Percentiles rank a stretch among this genome's conserved stretches.
Evolutionary conservation across 2,329 filamentous ascomycete genomes (phyloP).

Genomic region (Ophiostoma australiae): DNA sequence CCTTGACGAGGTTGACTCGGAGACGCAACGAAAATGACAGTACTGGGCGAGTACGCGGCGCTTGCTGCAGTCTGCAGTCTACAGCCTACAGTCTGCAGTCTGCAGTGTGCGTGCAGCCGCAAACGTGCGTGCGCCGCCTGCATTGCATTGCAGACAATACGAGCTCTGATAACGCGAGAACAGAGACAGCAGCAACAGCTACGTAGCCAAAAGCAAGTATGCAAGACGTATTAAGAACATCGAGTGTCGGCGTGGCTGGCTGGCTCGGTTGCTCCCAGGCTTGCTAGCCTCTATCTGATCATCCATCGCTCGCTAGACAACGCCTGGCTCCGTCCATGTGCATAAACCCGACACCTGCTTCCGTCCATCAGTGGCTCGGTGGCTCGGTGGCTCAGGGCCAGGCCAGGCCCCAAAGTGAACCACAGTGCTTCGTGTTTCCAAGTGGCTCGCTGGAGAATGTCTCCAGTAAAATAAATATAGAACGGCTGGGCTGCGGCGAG

Average conservation of each 20-base stretch:
- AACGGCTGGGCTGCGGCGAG: not conserved
- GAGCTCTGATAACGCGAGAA: not conserved
- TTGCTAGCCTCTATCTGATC: no score
- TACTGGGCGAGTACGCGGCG: not conserved
- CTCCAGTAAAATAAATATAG: not conserved
- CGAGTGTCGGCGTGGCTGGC: slow-evolving; percentile 1
- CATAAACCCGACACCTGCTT: slow-evolving; percentile 10
- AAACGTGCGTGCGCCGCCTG: not conserved
- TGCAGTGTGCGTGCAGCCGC: slow-evolving; percentile 3
- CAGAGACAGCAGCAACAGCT: not conserved
- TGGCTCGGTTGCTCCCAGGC: not conserved
- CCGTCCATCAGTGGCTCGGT: not conserved
- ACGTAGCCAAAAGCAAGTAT: not conserved
- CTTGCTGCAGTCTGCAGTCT: not conserved
- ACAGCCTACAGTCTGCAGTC: not conserved
- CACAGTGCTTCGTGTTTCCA: no score
- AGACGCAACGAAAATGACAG: not conserved
- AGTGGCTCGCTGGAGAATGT: no score
- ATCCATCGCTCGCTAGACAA: not conserved
- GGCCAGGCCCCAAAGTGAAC: no score
- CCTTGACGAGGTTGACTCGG: slow-evolving; percentile 8
- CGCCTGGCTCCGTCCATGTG: not conserved
- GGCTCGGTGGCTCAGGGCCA: no score
- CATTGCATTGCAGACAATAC: not conserved
- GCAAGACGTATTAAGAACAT: no score